phyloP scores from a whole-genome alignment of 73 alveolate genomes.

The Stentor coeruleus region DNA sequence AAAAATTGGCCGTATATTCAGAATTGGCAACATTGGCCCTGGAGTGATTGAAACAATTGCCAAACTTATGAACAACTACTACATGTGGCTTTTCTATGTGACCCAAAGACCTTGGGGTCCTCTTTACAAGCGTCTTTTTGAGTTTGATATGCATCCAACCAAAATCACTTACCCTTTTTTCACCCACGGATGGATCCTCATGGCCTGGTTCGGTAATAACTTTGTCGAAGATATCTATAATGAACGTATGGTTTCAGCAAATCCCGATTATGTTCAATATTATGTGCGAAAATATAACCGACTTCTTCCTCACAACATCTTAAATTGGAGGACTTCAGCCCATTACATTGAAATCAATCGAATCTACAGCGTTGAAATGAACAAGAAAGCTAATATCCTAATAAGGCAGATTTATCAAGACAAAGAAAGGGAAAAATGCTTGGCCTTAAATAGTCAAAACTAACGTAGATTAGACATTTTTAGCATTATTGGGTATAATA shows the following conservation, averaged over 20 bases:
- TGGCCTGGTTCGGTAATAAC: conserved; percentile 1
- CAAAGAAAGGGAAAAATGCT: neutral
- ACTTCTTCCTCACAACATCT: conserved; percentile 10
- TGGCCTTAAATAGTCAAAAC: neutral
- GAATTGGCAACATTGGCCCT: conserved; percentile 19
- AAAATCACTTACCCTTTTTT: neutral
- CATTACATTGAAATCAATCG: conserved; percentile 21
- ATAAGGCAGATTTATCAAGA: neutral
- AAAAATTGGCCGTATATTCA: conserved; percentile 19
- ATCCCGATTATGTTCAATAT: conserved; percentile 24
- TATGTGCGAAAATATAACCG: neutral
- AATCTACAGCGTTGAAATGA: conserved; percentile 28
- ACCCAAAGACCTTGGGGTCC: conserved; percentile 32
- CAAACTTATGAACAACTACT: neutral
- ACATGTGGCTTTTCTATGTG: neutral
- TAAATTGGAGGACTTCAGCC: conserved; percentile 24
- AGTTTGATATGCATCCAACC: conserved; percentile 26
- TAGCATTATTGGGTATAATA: too few relatives aligned
- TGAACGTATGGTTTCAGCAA: neutral
- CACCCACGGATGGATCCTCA: neutral
- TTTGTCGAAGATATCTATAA: neutral
- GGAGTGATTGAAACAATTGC: neutral
- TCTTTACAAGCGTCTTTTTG: conserved; percentile 26
- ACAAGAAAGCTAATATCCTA: neutral
- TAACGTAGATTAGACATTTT: too few relatives aligned